Conservation (phyloP, 73 alveolate genomes). For the Uronychia setigera region DNA sequence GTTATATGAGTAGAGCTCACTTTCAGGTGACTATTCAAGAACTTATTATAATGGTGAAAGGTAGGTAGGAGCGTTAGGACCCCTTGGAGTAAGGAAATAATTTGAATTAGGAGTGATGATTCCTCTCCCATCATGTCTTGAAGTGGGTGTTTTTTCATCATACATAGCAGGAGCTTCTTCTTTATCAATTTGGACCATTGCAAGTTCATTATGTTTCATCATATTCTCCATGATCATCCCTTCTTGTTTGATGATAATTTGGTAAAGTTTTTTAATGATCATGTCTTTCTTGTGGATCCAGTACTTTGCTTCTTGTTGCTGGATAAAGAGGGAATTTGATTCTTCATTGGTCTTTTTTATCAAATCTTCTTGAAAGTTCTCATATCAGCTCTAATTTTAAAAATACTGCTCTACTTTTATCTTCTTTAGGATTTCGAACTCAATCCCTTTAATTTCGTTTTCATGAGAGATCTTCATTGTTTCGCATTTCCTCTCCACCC, state of each 20-base stretch:
- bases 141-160: too few relatives aligned
- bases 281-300: not conserved
- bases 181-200: not conserved
- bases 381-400: not conserved
- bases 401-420: not conserved
- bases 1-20: not conserved
- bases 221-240: not conserved
- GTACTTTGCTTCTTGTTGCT: not conserved
- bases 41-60: too few relatives aligned
- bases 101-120: not conserved
- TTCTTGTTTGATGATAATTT: not conserved
- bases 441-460: not conserved
- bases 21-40: too few relatives aligned
- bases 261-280: not conserved
- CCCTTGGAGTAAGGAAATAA: not conserved
- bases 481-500: not conserved
- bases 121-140: not conserved
- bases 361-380: not conserved
- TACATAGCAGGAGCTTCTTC: not conserved
- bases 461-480: not conserved
- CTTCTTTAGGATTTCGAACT: not conserved
- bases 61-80: not conserved
- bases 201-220: not conserved
- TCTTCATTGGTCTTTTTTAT: not conserved
- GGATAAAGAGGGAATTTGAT: not conserved